Conservation (phyloP, 2,329 filamentous ascomycete species). For the Xenosphaeropsis pyriputrescens region DNA sequence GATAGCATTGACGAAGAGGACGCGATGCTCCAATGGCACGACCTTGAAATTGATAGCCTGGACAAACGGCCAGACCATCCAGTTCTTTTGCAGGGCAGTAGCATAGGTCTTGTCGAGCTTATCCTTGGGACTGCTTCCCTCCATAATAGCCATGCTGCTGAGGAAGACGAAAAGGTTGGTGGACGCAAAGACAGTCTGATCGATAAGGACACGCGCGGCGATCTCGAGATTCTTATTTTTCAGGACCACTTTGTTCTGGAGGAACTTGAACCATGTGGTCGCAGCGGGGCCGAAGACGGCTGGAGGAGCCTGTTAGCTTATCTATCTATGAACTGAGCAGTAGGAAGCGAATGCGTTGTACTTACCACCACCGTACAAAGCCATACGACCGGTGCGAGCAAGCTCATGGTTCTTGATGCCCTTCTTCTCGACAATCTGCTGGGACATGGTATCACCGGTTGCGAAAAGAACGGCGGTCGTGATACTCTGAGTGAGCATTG, state of each 20-base stretch:
- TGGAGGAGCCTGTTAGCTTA: conserved; percentile 13
- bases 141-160: conserved; percentile 51
- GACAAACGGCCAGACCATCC: conserved; percentile 55
- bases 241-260: conserved; percentile 45
- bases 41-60: conserved; percentile 58
- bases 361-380: conserved; percentile 62
- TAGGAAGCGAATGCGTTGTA: conserved; percentile 1
- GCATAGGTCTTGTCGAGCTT: conserved; percentile 46
- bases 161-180: conserved; percentile 51
- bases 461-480: conserved; percentile 88
- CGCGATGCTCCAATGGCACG: conserved; percentile 51
- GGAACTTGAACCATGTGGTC: conserved; percentile 55
- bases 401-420: conserved; percentile 65
- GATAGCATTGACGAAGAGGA: conserved; percentile 58
- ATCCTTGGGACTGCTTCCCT: conserved; percentile 41
- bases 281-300: conserved; percentile 57
- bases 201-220: conserved; percentile 43
- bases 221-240: conserved; percentile 42
- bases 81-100: conserved; percentile 50
- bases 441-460: conserved; percentile 78
- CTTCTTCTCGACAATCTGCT: conserved; percentile 76
- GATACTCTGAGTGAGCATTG: conserved; percentile 78
- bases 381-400: conserved; percentile 62
- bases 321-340: not conserved
- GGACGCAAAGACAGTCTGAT: conserved; percentile 53